Evolutionary conservation across 257 asterid genomes (phyloP).

Genomic region (Capsicum pubescens): DNA sequence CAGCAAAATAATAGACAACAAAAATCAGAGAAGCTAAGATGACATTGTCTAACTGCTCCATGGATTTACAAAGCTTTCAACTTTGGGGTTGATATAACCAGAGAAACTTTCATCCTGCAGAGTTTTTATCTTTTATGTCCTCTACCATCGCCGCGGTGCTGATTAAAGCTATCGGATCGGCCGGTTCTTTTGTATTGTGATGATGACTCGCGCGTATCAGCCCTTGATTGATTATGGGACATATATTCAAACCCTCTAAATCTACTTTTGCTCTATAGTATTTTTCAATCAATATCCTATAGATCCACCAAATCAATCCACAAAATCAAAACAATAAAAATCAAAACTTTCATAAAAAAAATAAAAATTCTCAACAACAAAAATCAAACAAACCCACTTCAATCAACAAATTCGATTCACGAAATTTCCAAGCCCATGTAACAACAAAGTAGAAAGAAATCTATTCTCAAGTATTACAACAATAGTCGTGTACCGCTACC

Average conservation of each 20-base stretch:
- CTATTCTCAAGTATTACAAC: too few species aligned
- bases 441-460: too few species aligned
- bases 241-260: conserved; percentile 45
- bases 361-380: not conserved
- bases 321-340: conserved; percentile 31
- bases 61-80: conserved; percentile 18
- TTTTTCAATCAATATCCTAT: conserved; percentile 23
- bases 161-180: conserved; percentile 42
- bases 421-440: not conserved
- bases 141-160: conserved; percentile 43
- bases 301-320: conserved; percentile 61
- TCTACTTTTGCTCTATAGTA: conserved; percentile 20
- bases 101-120: not conserved
- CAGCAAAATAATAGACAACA: conserved; percentile 2
- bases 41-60: conserved; percentile 21
- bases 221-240: conserved; percentile 54
- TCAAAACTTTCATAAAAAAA: conserved; percentile 31
- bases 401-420: conserved; percentile 2
- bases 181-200: conserved; percentile 44
- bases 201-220: conserved; percentile 52
- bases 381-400: conserved; percentile 20
- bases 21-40: not conserved
- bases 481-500: too few species aligned
- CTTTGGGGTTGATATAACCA: not conserved
- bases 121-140: conserved; percentile 15